Percentiles rank a stretch among this genome's conserved stretches.
Evolutionary conservation across 2,329 filamentous ascomycete species (phyloP).

Genomic region (Aphanoascus verrucosus): DNA sequence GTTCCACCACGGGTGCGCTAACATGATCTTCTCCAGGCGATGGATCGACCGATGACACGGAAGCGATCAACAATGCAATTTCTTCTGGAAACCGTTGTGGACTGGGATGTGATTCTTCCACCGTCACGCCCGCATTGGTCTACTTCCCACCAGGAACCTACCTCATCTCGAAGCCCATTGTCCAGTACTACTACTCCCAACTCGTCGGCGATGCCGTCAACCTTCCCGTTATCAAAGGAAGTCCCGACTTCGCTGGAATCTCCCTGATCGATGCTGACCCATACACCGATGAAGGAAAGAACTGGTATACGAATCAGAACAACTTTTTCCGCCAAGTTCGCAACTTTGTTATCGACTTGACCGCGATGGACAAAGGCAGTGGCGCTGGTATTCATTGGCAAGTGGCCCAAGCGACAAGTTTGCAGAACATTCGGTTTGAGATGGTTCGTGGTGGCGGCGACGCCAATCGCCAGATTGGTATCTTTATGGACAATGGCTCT

Average conservation of each 20-base stretch:
- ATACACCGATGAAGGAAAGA: slow-evolving; percentile 57
- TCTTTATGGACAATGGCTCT: slow-evolving; percentile 77
- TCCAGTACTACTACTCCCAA: slow-evolving; percentile 85
- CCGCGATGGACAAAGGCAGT: slow-evolving; percentile 43
- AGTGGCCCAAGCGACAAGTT: slow-evolving; percentile 68
- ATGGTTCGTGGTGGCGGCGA: slow-evolving; percentile 57
- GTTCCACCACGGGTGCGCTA: slow-evolving; percentile 10
- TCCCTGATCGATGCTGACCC: slow-evolving; percentile 82
- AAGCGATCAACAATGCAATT: slow-evolving; percentile 76
- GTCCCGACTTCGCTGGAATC: slow-evolving; percentile 65
- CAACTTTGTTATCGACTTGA: slow-evolving; percentile 71
- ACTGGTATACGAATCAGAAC: slow-evolving; percentile 70
- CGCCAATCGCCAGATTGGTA: slow-evolving; percentile 60
- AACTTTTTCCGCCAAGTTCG: slow-evolving; percentile 78
- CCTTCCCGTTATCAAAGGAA: slow-evolving; percentile 64
- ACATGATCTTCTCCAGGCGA: slow-evolving; percentile 42
- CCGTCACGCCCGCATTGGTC: slow-evolving; percentile 71
- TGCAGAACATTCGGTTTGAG: slow-evolving; percentile 73
- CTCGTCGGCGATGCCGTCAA: slow-evolving; percentile 69
- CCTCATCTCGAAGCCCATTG: slow-evolving; percentile 63
- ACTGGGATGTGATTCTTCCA: slow-evolving; percentile 68
- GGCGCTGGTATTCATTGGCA: slow-evolving; percentile 76
- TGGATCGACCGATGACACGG: slow-evolving; percentile 69
- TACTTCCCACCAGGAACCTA: slow-evolving; percentile 91
- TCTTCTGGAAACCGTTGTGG: slow-evolving; percentile 70